Conservation (phyloP, 1,139 yeast genomes). For the Kluyveromyces sp. region DNA sequence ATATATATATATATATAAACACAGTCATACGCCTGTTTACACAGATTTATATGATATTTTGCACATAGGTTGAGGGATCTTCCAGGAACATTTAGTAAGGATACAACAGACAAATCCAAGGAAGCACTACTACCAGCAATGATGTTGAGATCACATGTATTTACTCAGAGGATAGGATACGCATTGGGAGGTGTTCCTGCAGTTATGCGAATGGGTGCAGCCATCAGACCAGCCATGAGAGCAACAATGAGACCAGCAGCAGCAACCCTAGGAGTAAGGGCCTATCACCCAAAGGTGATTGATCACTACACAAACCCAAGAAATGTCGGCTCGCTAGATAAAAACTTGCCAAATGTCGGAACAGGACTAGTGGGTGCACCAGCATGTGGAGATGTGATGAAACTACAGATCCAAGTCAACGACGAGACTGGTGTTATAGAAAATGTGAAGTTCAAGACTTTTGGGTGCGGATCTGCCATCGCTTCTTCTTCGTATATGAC, state of each 20-base stretch:
- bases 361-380: conserved; percentile 98
- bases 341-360: conserved; percentile 72
- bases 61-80: no score
- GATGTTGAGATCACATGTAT: no score
- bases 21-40: no score
- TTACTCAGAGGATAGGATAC: no score
- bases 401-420: conserved; percentile 87
- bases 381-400: conserved; percentile 99
- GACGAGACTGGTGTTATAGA: conserved; percentile 85
- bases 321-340: conserved; percentile 89
- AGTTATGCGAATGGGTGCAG: no score
- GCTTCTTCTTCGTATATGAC: conserved; percentile 94
- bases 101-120: no score
- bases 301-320: conserved; percentile 97
- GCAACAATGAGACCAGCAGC: neutral
- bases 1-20: no score
- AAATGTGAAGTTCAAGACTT: conserved; percentile 95
- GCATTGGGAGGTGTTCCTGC: no score
- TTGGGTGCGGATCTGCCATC: conserved; percentile 97
- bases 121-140: no score
- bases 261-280: neutral
- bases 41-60: no score
- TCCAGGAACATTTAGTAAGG: no score
- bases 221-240: neutral
- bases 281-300: conserved; percentile 70